Percentiles rank a stretch among this genome's conserved stretches.
These are phyloP conservation scores for Tolypocladium pustulatum DNA, from an alignment of 2,329 filamentous ascomycete species.

Conservation along the genomic window DNA sequence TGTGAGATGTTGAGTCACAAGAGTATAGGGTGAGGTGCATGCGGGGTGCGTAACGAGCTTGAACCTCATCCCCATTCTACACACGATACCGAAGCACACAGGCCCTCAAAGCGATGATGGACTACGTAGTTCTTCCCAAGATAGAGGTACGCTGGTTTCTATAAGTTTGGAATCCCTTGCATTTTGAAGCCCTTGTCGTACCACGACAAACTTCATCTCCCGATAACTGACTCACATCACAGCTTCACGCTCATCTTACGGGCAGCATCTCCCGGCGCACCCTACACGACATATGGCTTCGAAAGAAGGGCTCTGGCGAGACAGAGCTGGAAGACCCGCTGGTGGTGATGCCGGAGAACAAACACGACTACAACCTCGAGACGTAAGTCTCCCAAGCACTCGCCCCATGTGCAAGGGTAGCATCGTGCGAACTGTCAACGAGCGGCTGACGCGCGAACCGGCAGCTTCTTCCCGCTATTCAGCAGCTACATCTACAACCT, in stretches of 20 bases:
- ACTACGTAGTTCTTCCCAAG: constrained; percentile 41
- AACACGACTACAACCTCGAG: constrained; percentile 59
- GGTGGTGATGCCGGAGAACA: constrained; percentile 56
- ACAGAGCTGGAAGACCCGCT: constrained; percentile 57
- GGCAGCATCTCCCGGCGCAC: constrained; percentile 65
- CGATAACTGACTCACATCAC: background rate
- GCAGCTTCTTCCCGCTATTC: constrained; percentile 68
- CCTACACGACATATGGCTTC: constrained; percentile 64
- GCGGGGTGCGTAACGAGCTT: background rate
- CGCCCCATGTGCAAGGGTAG: background rate
- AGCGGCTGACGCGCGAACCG: background rate
- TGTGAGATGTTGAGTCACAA: background rate
- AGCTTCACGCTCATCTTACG: constrained; percentile 74
- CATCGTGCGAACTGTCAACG: no score
- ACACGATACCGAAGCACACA: background rate
- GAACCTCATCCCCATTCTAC: background rate
- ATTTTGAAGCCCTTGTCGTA: background rate
- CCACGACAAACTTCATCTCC: background rate
- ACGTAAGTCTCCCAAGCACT: constrained; percentile 38
- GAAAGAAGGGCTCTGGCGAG: constrained; percentile 41
- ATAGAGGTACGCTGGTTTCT: constrained; percentile 32
- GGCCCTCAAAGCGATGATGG: constrained; percentile 16
- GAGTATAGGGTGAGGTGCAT: background rate
- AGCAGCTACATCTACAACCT: constrained; percentile 71
- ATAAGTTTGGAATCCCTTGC: background rate